phyloP scores from a whole-genome alignment of 2,329 filamentous ascomycete genomes.

The Plenodomus biglobosus region DNA sequence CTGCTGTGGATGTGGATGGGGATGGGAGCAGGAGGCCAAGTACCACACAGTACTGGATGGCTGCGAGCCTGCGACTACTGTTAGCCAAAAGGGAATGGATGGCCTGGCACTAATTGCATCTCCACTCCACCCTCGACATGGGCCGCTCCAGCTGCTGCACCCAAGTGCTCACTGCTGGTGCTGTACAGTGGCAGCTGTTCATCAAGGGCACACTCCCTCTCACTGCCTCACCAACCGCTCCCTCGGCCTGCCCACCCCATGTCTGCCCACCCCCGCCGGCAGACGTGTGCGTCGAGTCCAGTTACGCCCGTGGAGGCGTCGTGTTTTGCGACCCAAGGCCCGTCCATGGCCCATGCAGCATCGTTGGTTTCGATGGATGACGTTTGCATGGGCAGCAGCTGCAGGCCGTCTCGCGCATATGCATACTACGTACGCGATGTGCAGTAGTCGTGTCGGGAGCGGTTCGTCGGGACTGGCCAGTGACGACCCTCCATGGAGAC shows the following conservation, averaged over 20 bases:
- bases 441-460: slow-evolving; percentile 3
- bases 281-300: too few relatives aligned
- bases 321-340: neutral
- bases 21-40: too few relatives aligned
- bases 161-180: too few relatives aligned
- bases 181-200: too few relatives aligned
- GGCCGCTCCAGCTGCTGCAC: slow-evolving; percentile 32
- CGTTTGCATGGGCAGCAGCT: slow-evolving; percentile 18
- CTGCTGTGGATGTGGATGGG: neutral
- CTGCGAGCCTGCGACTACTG: too few relatives aligned
- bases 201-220: slow-evolving; percentile 11
- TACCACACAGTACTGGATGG: too few relatives aligned
- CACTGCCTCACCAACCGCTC: slow-evolving; percentile 22
- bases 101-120: slow-evolving; percentile 20
- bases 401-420: slow-evolving; percentile 9
- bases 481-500: slow-evolving; percentile 5
- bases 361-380: slow-evolving; percentile 17
- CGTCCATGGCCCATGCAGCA: neutral
- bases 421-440: slow-evolving; percentile 2
- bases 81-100: slow-evolving; percentile 32
- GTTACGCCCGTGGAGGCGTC: too few relatives aligned
- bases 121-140: slow-evolving; percentile 30
- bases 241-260: slow-evolving; percentile 3
- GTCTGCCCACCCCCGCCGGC: too few relatives aligned
- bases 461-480: slow-evolving; percentile 15